Conservation (phyloP, 148 eudicot genomes). For the Gaultheria prostrata region DNA sequence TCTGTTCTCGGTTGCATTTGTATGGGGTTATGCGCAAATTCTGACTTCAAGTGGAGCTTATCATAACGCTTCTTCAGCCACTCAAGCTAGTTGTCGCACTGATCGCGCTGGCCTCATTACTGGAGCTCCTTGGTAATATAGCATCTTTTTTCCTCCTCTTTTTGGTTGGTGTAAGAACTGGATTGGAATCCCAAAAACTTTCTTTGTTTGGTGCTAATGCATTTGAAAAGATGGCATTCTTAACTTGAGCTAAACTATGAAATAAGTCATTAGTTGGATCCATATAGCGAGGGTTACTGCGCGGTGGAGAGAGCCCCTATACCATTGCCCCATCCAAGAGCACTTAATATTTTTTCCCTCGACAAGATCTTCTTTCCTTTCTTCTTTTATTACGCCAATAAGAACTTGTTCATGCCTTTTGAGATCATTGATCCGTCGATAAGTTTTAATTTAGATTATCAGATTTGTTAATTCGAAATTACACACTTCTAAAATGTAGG, state of each 20-base stretch:
- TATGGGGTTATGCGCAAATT: slow-evolving; percentile 50
- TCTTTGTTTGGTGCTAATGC: background rate
- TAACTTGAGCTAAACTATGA: background rate
- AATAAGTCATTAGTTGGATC: background rate
- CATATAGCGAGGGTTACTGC: no score
- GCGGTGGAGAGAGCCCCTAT: background rate
- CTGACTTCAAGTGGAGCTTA: slow-evolving; percentile 51
- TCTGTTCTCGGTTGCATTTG: slow-evolving; percentile 39
- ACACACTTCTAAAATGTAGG: background rate
- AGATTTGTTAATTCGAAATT: background rate
- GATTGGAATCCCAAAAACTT: background rate
- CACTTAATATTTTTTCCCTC: background rate
- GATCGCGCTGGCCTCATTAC: slow-evolving; percentile 47
- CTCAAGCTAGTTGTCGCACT: slow-evolving; percentile 34
- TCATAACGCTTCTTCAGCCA: slow-evolving; percentile 25
- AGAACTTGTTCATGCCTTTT: background rate
- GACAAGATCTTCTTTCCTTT: background rate
- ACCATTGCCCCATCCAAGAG: background rate
- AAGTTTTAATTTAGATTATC: background rate
- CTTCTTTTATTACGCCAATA: background rate
- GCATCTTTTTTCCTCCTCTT: background rate
- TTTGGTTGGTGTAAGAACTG: background rate
- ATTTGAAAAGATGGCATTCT: background rate
- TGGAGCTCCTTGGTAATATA: slow-evolving; percentile 54
- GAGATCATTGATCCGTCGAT: background rate